Percentiles rank a stretch among this genome's conserved stretches.
These are phyloP conservation scores for Globisporangium solare DNA, from an alignment of 352 stramenopile species.

Conservation along the genomic window DNA sequence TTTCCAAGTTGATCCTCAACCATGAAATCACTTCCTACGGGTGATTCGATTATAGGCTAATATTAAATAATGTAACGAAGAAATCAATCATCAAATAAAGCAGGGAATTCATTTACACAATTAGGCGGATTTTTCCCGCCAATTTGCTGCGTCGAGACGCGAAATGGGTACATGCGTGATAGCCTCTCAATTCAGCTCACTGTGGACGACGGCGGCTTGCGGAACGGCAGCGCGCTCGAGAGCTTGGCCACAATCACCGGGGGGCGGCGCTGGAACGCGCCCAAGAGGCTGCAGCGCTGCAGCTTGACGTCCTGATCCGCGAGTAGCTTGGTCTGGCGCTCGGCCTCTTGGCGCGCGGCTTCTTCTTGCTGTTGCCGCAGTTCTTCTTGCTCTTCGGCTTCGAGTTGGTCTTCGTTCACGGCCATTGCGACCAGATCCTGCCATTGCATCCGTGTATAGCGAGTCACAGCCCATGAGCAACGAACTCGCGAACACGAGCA, in stretches of 20 bases:
- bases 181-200: not conserved
- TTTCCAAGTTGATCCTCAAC: not conserved
- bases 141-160: not conserved
- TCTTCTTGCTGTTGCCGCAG: constrained; percentile 13
- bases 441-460: too few species aligned
- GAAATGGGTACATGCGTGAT: constrained; percentile 6
- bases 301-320: constrained; percentile 16
- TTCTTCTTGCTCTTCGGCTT: constrained; percentile 36
- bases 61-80: not conserved
- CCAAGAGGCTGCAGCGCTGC: constrained; percentile 12
- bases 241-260: constrained; percentile 8
- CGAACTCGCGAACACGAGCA: not conserved
- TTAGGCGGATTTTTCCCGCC: not conserved
- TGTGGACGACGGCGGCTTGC: not conserved
- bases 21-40: not conserved
- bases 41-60: not conserved
- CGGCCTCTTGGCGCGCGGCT: not conserved
- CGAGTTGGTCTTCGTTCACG: constrained; percentile 37
- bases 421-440: constrained; percentile 52
- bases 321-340: constrained; percentile 14
- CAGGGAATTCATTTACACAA: not conserved
- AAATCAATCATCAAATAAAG: not conserved
- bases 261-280: constrained; percentile 16
- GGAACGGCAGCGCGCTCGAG: constrained; percentile 9
- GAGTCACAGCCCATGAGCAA: not conserved